A percentile compares a stretch with the other conserved stretches of the same genome.
phyloP scores from a whole-genome alignment of 164 flowering plant genomes.

The Magnolia sinica region DNA sequence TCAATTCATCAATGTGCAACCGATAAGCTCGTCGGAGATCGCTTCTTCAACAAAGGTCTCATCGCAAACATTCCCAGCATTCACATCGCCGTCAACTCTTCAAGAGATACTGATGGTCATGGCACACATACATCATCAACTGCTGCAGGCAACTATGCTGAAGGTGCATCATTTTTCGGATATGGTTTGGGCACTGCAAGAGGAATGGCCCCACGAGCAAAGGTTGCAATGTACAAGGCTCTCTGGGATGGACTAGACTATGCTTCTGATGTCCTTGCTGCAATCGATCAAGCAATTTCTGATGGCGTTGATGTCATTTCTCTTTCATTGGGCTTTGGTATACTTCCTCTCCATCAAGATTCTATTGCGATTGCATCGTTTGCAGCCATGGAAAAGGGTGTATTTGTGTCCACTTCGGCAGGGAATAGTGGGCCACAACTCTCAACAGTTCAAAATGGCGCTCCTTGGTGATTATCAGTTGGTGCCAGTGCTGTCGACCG shows the following conservation, averaged over 20 bases:
- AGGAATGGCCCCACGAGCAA: slow-evolving; percentile 61
- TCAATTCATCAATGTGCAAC: slow-evolving; percentile 37
- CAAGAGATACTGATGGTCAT: slow-evolving; percentile 16
- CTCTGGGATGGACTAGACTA: slow-evolving; percentile 32
- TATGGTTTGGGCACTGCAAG: slow-evolving; percentile 44
- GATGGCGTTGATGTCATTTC: slow-evolving; percentile 72
- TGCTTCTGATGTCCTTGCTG: slow-evolving; percentile 58
- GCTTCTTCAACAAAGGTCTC: slow-evolving; percentile 18
- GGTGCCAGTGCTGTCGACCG: slow-evolving; percentile 10
- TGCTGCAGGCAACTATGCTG: slow-evolving; percentile 14
- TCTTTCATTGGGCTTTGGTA: slow-evolving; percentile 42
- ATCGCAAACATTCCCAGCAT: background rate
- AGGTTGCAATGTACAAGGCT: slow-evolving; percentile 67
- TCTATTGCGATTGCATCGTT: slow-evolving; percentile 7
- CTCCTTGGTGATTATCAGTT: slow-evolving; percentile 9
- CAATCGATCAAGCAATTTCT: slow-evolving; percentile 52
- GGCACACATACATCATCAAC: slow-evolving; percentile 22
- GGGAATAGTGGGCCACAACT: slow-evolving; percentile 3
- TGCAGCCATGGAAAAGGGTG: slow-evolving; percentile 1
- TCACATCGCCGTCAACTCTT: slow-evolving; percentile 14
- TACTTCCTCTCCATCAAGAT: background rate
- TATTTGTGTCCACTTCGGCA: slow-evolving; percentile 7
- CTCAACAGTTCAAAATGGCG: background rate
- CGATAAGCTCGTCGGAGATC: slow-evolving; percentile 21
- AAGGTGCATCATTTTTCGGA: slow-evolving; percentile 10